These are phyloP conservation scores for Suillus luteus DNA, from an alignment of 768 basidiomycete species.

Conservation along the genomic window DNA sequence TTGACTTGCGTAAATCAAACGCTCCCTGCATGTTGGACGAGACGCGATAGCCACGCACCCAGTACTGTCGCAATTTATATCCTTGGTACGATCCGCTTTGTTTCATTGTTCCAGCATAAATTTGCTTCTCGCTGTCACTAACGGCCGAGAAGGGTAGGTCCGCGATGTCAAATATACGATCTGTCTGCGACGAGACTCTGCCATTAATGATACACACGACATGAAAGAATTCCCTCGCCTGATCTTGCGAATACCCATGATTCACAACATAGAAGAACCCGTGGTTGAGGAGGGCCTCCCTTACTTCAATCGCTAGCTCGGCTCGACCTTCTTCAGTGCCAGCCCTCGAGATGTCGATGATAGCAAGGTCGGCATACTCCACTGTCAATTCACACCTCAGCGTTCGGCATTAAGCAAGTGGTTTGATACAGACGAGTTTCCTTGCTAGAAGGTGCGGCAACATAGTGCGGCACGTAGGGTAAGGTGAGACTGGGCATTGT, in stretches of 20 bases:
- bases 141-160: slow-evolving; percentile 47
- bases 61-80: slow-evolving; percentile 53
- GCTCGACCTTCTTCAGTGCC: slow-evolving; percentile 39
- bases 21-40: not conserved
- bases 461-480: slow-evolving; percentile 41
- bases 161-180: slow-evolving; percentile 51
- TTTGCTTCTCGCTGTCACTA: slow-evolving; percentile 42
- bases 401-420: not conserved
- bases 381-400: slow-evolving; percentile 37
- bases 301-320: slow-evolving; percentile 41
- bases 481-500: slow-evolving; percentile 35
- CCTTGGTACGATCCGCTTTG: slow-evolving; percentile 52
- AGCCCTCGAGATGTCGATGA: slow-evolving; percentile 51
- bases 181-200: slow-evolving; percentile 37
- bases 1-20: not conserved
- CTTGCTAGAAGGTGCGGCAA: slow-evolving; percentile 36
- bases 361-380: slow-evolving; percentile 52
- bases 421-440: slow-evolving; percentile 34
- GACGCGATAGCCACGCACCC: slow-evolving; percentile 33
- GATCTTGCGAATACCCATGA: slow-evolving; percentile 40
- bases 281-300: slow-evolving; percentile 46
- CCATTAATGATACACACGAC: not conserved
- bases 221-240: slow-evolving; percentile 23
- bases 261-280: slow-evolving; percentile 46
- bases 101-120: slow-evolving; percentile 43